Evolutionary conservation across 2,329 filamentous ascomycete genomes (phyloP).

Genomic region (Fusarium lyarnte): DNA sequence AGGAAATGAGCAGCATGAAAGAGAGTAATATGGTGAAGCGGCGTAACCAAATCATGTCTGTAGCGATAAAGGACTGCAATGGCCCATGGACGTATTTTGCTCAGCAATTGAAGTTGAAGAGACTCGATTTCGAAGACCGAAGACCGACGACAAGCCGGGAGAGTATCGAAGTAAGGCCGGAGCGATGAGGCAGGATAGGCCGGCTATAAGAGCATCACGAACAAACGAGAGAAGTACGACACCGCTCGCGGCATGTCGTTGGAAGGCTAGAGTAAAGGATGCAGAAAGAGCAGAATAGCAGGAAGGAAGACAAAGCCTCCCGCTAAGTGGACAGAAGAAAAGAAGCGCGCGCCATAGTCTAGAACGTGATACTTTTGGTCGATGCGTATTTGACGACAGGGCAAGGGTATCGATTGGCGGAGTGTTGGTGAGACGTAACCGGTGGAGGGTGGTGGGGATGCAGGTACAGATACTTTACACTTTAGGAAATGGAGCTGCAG

Average conservation of each 20-base stretch:
- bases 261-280: not conserved
- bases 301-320: constrained; percentile 7
- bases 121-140: constrained; percentile 9
- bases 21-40: constrained; percentile 53
- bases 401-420: constrained; percentile 36
- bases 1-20: constrained; percentile 56
- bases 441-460: constrained; percentile 10
- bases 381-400: constrained; percentile 19
- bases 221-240: constrained; percentile 37
- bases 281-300: not conserved
- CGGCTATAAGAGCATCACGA: constrained; percentile 46
- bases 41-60: constrained; percentile 58
- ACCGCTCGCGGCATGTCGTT: constrained; percentile 42
- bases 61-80: not conserved
- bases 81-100: constrained; percentile 7
- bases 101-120: not conserved
- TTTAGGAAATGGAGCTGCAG: not conserved
- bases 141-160: not conserved
- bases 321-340: not conserved
- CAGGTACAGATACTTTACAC: constrained; percentile 12
- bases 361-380: not conserved
- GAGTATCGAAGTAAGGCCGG: constrained; percentile 11
- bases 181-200: constrained; percentile 30
- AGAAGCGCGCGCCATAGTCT: constrained; percentile 14
- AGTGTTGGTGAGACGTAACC: constrained; percentile 16